Base-by-base conservation (phyloP, 116 monocot genomes). In the Cymodocea nodosa region DNA sequence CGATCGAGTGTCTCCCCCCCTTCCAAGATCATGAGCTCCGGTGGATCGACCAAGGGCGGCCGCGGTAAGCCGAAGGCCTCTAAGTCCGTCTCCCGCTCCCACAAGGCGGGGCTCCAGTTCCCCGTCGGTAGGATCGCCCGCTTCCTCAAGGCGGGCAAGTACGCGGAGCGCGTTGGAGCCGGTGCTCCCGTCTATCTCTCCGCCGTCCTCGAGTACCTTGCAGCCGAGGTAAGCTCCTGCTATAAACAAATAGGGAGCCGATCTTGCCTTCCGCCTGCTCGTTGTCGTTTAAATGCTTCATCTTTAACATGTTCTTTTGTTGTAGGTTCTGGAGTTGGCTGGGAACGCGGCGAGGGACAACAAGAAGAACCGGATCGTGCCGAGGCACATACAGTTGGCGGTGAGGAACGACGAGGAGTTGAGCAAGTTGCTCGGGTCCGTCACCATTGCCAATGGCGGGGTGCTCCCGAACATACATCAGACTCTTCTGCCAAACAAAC, bases 261-360 rank as follows among this genome's bases (percentile, higher is more conserved):
- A 40, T 63, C 14, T 30, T 30, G 30, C 30, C 30, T 37, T 63
- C 63, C 44, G 8, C 25, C 3, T n/a, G n/a, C n/a, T 60, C 2
- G 6, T 9, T 12, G 3, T 10, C 12, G 19, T 14, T 20, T 17
- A 20, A 54, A 18, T 15, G 55, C 75, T 7, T 71, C 63, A 16
- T 59, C 11, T 35, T 22, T 20, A 3, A 3, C 30, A 3, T 24
- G 53, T 12, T 53, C 23, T 20, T n/a, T 22, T 14, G 35, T 8
- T 37, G 10, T 52, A 75, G 75, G 75, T 75, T 11, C 36, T 75
- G 44, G 75, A 75, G 62, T 56, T 75, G 63, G 75, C 75, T 10
- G 75, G 75, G 52, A 75, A 75, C 49, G 75, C 75, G 23, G 75
- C 75, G 14, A 55, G 75, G 35, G 75, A 75, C 34, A 75, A 75